Base-by-base conservation (phyloP, 2,329 filamentous ascomycete species). In the Aspergillus candidus region DNA sequence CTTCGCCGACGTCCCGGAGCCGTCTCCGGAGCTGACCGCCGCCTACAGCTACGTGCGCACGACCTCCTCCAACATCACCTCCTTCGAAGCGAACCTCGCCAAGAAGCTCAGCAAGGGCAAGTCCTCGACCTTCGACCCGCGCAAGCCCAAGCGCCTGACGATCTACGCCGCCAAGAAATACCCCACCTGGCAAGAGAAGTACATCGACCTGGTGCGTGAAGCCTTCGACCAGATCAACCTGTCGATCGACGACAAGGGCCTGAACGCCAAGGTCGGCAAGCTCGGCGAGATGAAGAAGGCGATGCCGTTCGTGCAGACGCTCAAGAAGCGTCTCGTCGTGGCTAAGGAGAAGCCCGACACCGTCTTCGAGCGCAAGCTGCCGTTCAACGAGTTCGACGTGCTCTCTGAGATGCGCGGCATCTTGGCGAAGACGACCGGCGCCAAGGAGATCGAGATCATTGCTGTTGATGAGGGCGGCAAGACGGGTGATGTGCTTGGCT, bases 21-120 rank as follows among this genome's bases (percentile, higher is more conserved):
- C 83, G 1, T 75, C 86, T 50, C 71, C 83, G 4, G 72, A 75
- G 35, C 78, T 96, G 47, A 84, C 83, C 6, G 88, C 89, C 11
- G 86, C 87, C 32, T 79, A 86, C 48, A 84, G 86, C 51, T 98
- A 97, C 65, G 84, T 95, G 49, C 82, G 86, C 53, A 69, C 68
- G 22, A 90, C 79, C 11, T 70, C 83, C 32, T 86, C 82, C 48
- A 90, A 82, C 69, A 89, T 97, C 69, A 89, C 84, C 53, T 87
- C 86, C 22, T 86, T 89, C 6, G 91, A 97, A 71, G 84, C 84
- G 12, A 77, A 54, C 42, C 65, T 67, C 77, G 46, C 86, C 55
- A 95, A 94, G 78, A 89, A 87, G 75, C 84, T 94, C 68, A 83
- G 85, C 54, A 97, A 97, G 76, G 93, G 91, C 69, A 96, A 96